A percentile compares a stretch with the other conserved stretches of the same genome.
Evolutionary conservation across 345 rosid genomes (phyloP).

Genomic region (Lumnitzera littorea): DNA sequence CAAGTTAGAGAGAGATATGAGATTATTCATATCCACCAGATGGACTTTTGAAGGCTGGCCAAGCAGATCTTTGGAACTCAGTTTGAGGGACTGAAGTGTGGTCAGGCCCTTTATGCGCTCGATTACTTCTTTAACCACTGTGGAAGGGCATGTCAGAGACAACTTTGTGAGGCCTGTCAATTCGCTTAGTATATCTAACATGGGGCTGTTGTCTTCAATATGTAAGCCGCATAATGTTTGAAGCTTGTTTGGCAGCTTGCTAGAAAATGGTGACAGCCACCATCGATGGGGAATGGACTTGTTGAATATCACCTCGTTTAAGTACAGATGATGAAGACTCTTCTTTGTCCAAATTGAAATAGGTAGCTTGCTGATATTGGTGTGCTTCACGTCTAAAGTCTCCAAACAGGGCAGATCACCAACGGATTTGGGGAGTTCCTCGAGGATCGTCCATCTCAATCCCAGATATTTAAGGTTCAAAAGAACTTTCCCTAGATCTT

Average conservation of each 20-base stretch:
- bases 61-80: slow-evolving; percentile 21
- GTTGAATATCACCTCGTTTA: slow-evolving; percentile 13
- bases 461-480: slow-evolving; percentile 21
- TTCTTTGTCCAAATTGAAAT: slow-evolving; percentile 13
- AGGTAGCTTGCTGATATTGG: slow-evolving; percentile 20
- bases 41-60: slow-evolving; percentile 19
- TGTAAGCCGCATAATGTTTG: slow-evolving; percentile 24
- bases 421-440: slow-evolving; percentile 17
- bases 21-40: neutral
- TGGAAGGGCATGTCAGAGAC: slow-evolving; percentile 20
- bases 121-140: neutral
- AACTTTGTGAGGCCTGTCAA: slow-evolving; percentile 14
- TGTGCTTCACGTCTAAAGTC: slow-evolving; percentile 36
- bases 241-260: slow-evolving; percentile 3
- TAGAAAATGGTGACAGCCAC: neutral
- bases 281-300: slow-evolving; percentile 1
- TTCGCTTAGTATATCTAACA: neutral
- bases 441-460: slow-evolving; percentile 22
- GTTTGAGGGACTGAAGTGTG: slow-evolving; percentile 15
- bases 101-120: slow-evolving; percentile 3
- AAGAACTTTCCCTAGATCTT: slow-evolving; percentile 16
- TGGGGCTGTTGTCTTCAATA: slow-evolving; percentile 9
- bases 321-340: slow-evolving; percentile 15
- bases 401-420: slow-evolving; percentile 19
- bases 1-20: slow-evolving; percentile 7